A percentile compares a stretch with the other conserved stretches of the same genome.
These are phyloP conservation scores for Hippophae rhamnoides DNA, from an alignment of 306 rosid species.

Conservation along the genomic window DNA sequence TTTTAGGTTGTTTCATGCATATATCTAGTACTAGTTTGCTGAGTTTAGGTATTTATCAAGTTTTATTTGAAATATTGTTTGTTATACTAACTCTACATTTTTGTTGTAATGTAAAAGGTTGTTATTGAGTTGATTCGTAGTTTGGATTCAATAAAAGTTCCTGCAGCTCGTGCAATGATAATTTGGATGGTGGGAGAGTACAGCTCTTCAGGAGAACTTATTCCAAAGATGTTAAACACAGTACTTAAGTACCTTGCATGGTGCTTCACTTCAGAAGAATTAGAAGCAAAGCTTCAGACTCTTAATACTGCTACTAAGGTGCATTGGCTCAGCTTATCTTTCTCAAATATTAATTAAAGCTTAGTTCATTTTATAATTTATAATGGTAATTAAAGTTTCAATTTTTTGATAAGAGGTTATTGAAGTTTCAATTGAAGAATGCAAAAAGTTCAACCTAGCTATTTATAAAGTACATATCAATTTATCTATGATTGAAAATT, in stretches of 20 bases:
- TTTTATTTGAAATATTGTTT: background rate
- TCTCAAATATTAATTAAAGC: background rate
- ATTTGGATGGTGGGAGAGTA: slow-evolving; percentile 97
- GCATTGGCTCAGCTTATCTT: background rate
- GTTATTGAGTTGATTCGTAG: slow-evolving; percentile 66
- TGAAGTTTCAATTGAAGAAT: too few species aligned
- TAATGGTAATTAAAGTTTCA: too few species aligned
- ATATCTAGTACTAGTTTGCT: too few species aligned
- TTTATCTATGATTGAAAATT: too few species aligned
- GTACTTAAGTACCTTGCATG: slow-evolving; percentile 77
- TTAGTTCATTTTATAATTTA: background rate
- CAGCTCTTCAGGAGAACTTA: slow-evolving; percentile 62
- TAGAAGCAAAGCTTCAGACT: slow-evolving; percentile 87
- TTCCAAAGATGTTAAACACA: slow-evolving; percentile 69
- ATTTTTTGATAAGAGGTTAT: too few species aligned
- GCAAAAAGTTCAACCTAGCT: too few species aligned
- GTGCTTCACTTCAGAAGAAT: slow-evolving; percentile 73
- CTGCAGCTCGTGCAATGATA: slow-evolving; percentile 83
- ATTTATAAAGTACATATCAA: too few species aligned
- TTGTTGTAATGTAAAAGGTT: slow-evolving; percentile 41
- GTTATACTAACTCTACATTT: slow-evolving; percentile 9
- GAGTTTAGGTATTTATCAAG: too few species aligned
- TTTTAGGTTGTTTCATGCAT: too few species aligned
- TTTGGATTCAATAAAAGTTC: slow-evolving; percentile 68
- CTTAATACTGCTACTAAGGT: slow-evolving; percentile 80